phyloP scores from a whole-genome alignment of 2,329 filamentous ascomycete species.

The Ophiostoma perfectum region DNA sequence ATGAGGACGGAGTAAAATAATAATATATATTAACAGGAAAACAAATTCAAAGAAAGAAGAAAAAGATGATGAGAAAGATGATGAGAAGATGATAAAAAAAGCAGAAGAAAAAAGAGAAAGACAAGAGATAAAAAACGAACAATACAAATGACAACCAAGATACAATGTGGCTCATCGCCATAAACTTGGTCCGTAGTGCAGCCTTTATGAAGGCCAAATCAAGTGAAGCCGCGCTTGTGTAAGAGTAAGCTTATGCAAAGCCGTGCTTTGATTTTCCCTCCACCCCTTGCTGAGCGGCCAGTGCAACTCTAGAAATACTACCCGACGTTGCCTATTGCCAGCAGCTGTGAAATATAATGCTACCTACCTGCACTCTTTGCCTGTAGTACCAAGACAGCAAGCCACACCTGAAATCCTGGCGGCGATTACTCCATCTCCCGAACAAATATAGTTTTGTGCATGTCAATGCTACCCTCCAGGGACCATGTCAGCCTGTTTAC shows the following conservation, averaged over 20 bases:
- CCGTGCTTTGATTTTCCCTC: not conserved
- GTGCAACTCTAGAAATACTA: not conserved
- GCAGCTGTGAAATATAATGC: not conserved
- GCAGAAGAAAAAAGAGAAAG: not conserved
- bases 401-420: not conserved
- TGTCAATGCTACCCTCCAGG: not conserved
- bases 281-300: constrained; percentile 1
- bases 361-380: not conserved
- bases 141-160: not conserved
- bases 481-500: not conserved
- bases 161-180: not conserved
- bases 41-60: no score
- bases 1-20: no score
- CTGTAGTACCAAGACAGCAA: no score
- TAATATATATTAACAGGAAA: no score
- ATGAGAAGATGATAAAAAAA: no score
- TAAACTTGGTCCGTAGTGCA: not conserved
- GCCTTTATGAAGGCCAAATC: no score
- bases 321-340: not conserved
- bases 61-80: no score
- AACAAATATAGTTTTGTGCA: constrained; percentile 7
- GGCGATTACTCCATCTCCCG: constrained; percentile 7
- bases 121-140: not conserved
- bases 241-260: not conserved
- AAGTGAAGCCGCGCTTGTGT: not conserved